Percentiles rank a stretch among this genome's conserved stretches.
Conservation (phyloP, 495 filamentous ascomycete species). For the Penicillium coffeae region DNA sequence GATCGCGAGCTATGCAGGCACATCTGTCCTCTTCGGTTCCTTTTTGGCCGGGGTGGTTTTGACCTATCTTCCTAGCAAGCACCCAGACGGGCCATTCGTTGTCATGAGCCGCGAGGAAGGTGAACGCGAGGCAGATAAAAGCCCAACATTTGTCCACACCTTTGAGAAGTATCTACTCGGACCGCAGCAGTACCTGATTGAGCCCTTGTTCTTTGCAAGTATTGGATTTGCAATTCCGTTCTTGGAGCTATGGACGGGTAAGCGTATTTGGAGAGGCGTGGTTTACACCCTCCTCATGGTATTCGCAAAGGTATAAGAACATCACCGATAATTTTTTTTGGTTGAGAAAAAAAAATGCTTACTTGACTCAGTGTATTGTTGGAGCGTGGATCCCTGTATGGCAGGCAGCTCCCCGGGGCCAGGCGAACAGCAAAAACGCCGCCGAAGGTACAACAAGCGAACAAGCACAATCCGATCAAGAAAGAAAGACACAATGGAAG, state of each 20-base stretch:
- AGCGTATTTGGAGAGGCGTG: conserved; percentile 64
- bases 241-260: conserved; percentile 56
- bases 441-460: not conserved
- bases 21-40: conserved; percentile 63
- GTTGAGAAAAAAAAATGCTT: too few relatives aligned
- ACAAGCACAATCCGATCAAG: not conserved
- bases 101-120: conserved; percentile 32
- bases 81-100: conserved; percentile 30
- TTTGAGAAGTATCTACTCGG: conserved; percentile 30
- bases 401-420: conserved; percentile 2
- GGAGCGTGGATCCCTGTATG: conserved; percentile 29
- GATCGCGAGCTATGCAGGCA: conserved; percentile 55
- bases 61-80: conserved; percentile 42
- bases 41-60: conserved; percentile 60
- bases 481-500: conserved; percentile 3
- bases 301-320: conserved; percentile 56
- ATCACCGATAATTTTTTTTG: too few relatives aligned
- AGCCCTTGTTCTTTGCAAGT: conserved; percentile 69
- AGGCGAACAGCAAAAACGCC: not conserved
- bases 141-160: conserved; percentile 32
- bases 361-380: conserved; percentile 24
- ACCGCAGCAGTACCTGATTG: conserved; percentile 51
- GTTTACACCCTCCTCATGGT: conserved; percentile 66
- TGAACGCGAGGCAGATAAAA: conserved; percentile 39
- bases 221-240: conserved; percentile 77